Evolutionary conservation across 2,329 filamentous ascomycete species (phyloP).

Genomic region (Exophiala mesophila): DNA sequence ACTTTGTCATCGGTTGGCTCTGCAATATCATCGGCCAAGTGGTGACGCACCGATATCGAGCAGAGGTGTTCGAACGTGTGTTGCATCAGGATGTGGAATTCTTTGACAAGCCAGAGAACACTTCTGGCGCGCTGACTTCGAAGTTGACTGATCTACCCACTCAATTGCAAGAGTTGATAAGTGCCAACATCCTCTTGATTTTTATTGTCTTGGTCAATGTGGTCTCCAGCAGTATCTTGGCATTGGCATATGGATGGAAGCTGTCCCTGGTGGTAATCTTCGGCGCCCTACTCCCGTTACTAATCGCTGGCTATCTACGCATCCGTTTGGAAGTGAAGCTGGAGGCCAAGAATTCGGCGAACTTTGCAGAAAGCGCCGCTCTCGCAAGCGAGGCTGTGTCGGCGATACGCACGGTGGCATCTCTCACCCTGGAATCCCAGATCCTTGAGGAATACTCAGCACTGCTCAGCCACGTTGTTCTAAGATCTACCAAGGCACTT

Average conservation of each 20-base stretch:
- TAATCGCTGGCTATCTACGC: constrained; percentile 44
- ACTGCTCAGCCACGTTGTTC: constrained; percentile 25
- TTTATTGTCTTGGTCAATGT: constrained; percentile 46
- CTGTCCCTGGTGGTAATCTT: constrained; percentile 47
- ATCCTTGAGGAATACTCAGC: constrained; percentile 33
- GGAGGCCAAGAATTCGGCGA: constrained; percentile 40
- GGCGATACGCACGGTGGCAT: constrained; percentile 48
- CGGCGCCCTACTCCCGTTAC: constrained; percentile 43
- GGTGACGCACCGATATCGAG: constrained; percentile 23
- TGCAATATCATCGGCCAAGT: constrained; percentile 30
- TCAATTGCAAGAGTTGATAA: constrained; percentile 46
- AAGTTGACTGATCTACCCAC: constrained; percentile 28
- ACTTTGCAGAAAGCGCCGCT: constrained; percentile 46
- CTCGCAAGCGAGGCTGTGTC: constrained; percentile 49
- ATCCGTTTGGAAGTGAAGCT: constrained; percentile 48
- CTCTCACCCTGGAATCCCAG: constrained; percentile 44
- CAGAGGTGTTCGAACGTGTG: constrained; percentile 25
- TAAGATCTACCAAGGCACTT: constrained; percentile 25
- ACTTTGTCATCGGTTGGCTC: constrained; percentile 36
- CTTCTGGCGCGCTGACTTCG: constrained; percentile 29
- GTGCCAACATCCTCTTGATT: constrained; percentile 47
- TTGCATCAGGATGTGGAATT: constrained; percentile 31
- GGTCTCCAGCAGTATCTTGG: constrained; percentile 43
- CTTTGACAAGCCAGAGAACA: constrained; percentile 32
- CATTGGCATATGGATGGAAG: constrained; percentile 44